Evolutionary conservation across 2,329 filamentous ascomycete species (phyloP).

Genomic region (Xylariaceae sp.): DNA sequence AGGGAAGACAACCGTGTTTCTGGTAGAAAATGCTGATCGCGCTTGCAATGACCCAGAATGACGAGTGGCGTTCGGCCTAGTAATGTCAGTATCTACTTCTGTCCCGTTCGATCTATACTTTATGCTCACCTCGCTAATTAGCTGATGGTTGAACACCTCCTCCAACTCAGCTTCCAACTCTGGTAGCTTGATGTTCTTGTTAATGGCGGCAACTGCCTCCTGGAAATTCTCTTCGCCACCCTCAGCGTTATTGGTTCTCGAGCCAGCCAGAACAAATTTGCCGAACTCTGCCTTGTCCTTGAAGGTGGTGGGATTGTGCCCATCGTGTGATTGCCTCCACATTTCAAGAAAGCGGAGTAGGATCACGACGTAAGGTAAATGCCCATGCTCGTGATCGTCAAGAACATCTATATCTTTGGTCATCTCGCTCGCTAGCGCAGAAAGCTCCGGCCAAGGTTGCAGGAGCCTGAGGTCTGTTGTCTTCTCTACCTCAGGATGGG

Average conservation of each 20-base stretch:
- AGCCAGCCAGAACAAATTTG: slow-evolving; percentile 62
- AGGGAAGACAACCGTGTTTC: slow-evolving; percentile 70
- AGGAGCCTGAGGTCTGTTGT: slow-evolving; percentile 83
- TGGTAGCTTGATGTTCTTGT: slow-evolving; percentile 77
- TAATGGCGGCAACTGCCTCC: slow-evolving; percentile 80
- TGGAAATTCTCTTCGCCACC: slow-evolving; percentile 97
- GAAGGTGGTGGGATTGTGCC: slow-evolving; percentile 68
- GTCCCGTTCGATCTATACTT: slow-evolving; percentile 29
- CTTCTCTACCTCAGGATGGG: slow-evolving; percentile 84
- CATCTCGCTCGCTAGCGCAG: slow-evolving; percentile 63
- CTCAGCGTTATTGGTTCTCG: slow-evolving; percentile 71
- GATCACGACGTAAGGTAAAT: slow-evolving; percentile 83
- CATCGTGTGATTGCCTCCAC: slow-evolving; percentile 73
- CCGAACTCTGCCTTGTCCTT: slow-evolving; percentile 85
- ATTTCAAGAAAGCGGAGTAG: slow-evolving; percentile 76
- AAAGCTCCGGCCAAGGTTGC: slow-evolving; percentile 80
- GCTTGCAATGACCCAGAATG: slow-evolving; percentile 86
- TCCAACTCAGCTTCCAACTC: slow-evolving; percentile 66
- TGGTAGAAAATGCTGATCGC: slow-evolving; percentile 76
- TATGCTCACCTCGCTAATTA: slow-evolving; percentile 49
- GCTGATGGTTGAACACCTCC: slow-evolving; percentile 72
- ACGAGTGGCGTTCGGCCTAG: slow-evolving; percentile 48
- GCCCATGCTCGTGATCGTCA: slow-evolving; percentile 79
- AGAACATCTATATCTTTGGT: slow-evolving; percentile 68
- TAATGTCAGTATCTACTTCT: slow-evolving; percentile 17